phyloP scores from a whole-genome alignment of 2,329 filamentous ascomycete genomes.

The Emmonsiellopsis sp. region DNA sequence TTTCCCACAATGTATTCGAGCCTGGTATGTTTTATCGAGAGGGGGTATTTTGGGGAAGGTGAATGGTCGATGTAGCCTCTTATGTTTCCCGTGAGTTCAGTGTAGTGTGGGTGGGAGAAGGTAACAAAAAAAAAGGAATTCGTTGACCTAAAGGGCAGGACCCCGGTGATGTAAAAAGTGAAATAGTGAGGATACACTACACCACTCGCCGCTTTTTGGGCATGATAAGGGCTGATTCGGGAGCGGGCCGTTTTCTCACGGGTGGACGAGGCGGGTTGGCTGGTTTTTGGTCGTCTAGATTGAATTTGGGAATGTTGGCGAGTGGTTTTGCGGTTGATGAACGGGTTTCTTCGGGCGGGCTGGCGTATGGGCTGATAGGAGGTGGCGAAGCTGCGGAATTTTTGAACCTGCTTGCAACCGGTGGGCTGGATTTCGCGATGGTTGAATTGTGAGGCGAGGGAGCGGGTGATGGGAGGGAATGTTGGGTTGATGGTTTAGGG shows the following conservation, averaged over 20 bases:
- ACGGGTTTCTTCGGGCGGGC: neutral
- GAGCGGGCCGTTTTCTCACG: constrained; percentile 21
- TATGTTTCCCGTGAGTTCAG: too few relatives aligned
- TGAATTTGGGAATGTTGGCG: neutral
- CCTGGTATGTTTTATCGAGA: too few relatives aligned
- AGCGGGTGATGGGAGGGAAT: constrained; percentile 1
- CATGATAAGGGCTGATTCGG: constrained; percentile 22
- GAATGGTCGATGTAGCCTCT: too few relatives aligned
- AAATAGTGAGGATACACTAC: neutral
- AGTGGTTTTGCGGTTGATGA: neutral
- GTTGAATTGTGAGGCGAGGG: neutral
- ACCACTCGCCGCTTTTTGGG: constrained; percentile 21
- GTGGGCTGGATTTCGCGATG: neutral
- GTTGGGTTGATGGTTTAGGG: constrained; percentile 21
- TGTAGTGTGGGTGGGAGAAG: too few relatives aligned
- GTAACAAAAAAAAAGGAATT: neutral
- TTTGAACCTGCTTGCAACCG: neutral
- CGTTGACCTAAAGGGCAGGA: neutral
- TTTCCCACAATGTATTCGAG: too few relatives aligned
- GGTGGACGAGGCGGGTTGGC: constrained; percentile 11
- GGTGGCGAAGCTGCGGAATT: neutral
- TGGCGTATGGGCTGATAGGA: neutral
- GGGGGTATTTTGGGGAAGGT: too few relatives aligned
- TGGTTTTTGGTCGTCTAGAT: neutral
- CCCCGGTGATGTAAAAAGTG: neutral